phyloP scores from a whole-genome alignment of 2,329 filamentous ascomycete species.

The Arachnomyces sp. region DNA sequence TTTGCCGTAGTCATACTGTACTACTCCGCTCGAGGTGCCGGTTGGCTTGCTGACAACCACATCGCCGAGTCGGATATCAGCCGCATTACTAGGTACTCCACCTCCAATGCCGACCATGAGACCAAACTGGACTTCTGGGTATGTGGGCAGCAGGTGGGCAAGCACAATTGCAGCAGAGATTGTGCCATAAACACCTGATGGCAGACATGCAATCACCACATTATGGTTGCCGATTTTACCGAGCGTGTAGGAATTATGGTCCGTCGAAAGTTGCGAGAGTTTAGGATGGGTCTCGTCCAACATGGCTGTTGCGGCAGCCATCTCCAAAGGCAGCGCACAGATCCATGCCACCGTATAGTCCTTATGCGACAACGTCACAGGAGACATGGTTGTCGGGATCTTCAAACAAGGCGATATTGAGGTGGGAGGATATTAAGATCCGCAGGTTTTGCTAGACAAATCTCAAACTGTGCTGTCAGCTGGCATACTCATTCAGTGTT shows the following conservation, averaged over 20 bases:
- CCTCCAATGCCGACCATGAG: constrained; percentile 17
- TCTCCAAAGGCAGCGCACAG: constrained; percentile 8
- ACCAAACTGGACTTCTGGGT: constrained; percentile 10
- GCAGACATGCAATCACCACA: constrained; percentile 13
- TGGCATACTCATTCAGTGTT: too few species aligned
- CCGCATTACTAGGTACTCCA: constrained; percentile 9
- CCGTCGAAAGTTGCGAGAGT: not conserved
- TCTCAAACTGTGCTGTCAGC: too few species aligned
- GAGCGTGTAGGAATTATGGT: constrained; percentile 12
- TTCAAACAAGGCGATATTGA: too few species aligned
- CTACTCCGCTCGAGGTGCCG: too few species aligned
- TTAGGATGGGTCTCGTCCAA: constrained; percentile 11
- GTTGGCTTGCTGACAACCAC: too few species aligned
- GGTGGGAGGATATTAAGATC: too few species aligned
- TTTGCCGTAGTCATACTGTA: constrained; percentile 3
- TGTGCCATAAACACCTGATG: constrained; percentile 8
- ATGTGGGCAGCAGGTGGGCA: constrained; percentile 9
- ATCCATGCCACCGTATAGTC: constrained; percentile 12
- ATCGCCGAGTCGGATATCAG: too few species aligned
- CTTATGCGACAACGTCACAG: too few species aligned
- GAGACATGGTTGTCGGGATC: too few species aligned
- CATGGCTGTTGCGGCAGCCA: constrained; percentile 10
- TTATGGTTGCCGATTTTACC: constrained; percentile 13
- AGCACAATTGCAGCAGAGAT: constrained; percentile 8
- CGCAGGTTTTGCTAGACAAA: too few species aligned